Evolutionary conservation across 2,329 filamentous ascomycete species (phyloP), one percentile per base, ranked within the genome.

Genomic region (Onygenales sp.): DNA sequence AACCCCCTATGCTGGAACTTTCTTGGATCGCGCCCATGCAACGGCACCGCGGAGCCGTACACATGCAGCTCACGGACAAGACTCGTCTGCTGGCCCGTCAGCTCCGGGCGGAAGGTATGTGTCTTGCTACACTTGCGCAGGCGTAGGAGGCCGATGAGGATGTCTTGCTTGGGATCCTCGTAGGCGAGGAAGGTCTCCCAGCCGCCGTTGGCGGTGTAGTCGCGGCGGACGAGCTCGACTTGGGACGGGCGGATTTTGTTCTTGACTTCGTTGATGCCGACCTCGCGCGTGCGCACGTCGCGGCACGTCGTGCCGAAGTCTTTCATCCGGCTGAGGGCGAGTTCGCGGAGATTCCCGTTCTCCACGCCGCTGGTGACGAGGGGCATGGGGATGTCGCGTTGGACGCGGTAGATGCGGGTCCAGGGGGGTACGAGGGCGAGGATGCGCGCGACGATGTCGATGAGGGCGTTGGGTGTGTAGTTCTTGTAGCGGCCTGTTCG

Each of bases 1-100:
- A 95, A 98, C 0, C 93, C 93, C 68, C 96, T 93, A 72, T 98
- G 93, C 74, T 98, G 93, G 72, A 97, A 97, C 72, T 97, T 97
- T 70, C 87, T 85, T 17, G 92, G 90, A 63, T 98, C 93, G 54
- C 94, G 81, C 7, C 90, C 92, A 70, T 98, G 93, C 45, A 98
- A 88, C 0, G 93, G 94, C n/a, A 98, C 93, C 0, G 94, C 93
- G 17, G 89, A 92, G 7, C 93, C 93, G 67, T 98, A 98, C 1
- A 98, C 93, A 70, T 98, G 93, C 53, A 98, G 77, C 71, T 98
- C 93, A 49, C 93, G 81, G 5, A 98, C 91, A 62, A 98, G 78
- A 70, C 89, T 95, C 0, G 89, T 95, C 47, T 87, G 89, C 72
- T 97, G 92, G 2, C 83, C 84, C 0, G 78, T 84, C 41, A 98